phyloP scores from a whole-genome alignment of 768 basidiomycete species.

The Daedaleopsis sinensis region DNA sequence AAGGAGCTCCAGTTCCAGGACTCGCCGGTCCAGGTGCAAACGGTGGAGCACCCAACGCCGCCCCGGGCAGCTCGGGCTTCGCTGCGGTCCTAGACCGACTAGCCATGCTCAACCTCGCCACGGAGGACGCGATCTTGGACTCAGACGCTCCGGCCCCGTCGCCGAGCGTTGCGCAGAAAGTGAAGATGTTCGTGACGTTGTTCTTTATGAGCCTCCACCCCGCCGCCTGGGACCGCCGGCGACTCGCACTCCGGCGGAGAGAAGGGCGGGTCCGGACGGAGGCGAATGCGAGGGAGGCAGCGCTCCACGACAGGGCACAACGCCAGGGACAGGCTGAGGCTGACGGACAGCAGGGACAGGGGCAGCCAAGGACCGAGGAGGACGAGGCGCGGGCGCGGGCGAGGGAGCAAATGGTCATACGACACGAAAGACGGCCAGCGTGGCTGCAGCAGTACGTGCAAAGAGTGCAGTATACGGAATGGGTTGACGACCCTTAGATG shows the following conservation, averaged over 20 bases:
- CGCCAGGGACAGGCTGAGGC: constrained; percentile 18
- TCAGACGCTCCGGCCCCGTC: constrained; percentile 34
- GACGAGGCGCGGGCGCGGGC: constrained; percentile 35
- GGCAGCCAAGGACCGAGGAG: constrained; percentile 30
- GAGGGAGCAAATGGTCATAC: constrained; percentile 48
- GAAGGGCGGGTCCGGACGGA: constrained; percentile 73
- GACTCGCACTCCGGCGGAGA: constrained; percentile 56
- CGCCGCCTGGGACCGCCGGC: constrained; percentile 72
- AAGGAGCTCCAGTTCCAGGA: neutral
- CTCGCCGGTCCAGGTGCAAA: constrained; percentile 11
- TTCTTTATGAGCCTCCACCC: constrained; percentile 69
- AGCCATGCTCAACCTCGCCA: constrained; percentile 57
- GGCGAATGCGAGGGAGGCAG: constrained; percentile 44
- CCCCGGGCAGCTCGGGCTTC: neutral
- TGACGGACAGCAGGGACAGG: constrained; percentile 29
- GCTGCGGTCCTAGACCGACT: constrained; percentile 47
- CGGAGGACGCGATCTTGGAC: constrained; percentile 56
- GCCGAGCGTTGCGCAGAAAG: constrained; percentile 54
- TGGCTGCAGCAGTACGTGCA: constrained; percentile 71
- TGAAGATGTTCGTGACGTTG: constrained; percentile 55
- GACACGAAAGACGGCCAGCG: constrained; percentile 52
- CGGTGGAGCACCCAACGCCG: constrained; percentile 18
- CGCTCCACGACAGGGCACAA: constrained; percentile 6
- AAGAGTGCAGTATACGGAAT: constrained; percentile 64
- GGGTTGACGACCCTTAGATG: constrained; percentile 64